Base-by-base conservation (phyloP, 345 rosid genomes). In the Hibiscus syriacus region DNA sequence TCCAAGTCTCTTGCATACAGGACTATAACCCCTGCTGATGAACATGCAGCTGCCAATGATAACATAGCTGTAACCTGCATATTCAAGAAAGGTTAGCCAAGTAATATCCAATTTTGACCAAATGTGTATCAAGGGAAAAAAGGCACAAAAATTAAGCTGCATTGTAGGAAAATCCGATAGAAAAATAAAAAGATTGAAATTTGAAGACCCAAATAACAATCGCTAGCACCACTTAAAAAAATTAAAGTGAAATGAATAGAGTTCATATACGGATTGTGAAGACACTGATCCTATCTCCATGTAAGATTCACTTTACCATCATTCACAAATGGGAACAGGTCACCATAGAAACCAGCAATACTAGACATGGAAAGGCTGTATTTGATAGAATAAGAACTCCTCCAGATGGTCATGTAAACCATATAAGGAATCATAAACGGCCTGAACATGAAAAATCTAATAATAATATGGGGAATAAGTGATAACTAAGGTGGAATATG, bases 41-140 rank as follows among this genome's bases (percentile, higher is more conserved):
- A 86, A 76, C 94, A 85, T 30, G 98, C 90, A 74, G 90, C 97
- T 38, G 94, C 98, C 71, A 90, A 92, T 55, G 98, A 87, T 70
- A 90, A 72, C 75, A 87, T 81, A 19, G 97, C 89, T 1, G 97
- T 93, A 68, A 93, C 98, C 97, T 88, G 80, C 83, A 70, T 13
- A 65, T 50, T 61, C 69, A 36, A 66, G 56, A 58, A 63, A 12
- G 34, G 46, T 43, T 43, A 41, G 34, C 20, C 50, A 1, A 6
- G 14, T 14, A 32, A 63, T 25, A 16, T 6, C 25, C 22, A 63
- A 52, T 20, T 52, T 53, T 12, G 2, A 2, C 11, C 1, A n/a
- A 60, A 45, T n/a, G 64, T 17, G 64, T 32, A 17, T 58, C 64
- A 58, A 58, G 26, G 16, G 6, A 29, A 48, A 27, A 34, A 20